phyloP scores from a whole-genome alignment of 2,329 filamentous ascomycete genomes.

The Venturia nashicola region DNA sequence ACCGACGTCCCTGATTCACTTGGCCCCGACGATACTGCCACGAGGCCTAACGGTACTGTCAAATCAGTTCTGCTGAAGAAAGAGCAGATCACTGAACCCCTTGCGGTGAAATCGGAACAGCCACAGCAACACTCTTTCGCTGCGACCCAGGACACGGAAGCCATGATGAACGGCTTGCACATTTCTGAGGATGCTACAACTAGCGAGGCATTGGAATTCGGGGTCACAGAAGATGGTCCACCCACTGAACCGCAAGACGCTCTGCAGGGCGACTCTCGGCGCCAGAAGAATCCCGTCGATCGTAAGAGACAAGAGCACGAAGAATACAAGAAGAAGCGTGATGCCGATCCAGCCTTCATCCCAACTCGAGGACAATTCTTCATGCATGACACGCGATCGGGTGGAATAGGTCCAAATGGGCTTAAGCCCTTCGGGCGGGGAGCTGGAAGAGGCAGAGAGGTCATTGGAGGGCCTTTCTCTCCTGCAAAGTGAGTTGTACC shows the following conservation, averaged over 20 bases:
- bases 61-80: conserved; percentile 8
- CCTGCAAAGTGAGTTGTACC: conserved; percentile 48
- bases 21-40: conserved; percentile 23
- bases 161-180: conserved; percentile 48
- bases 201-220: conserved; percentile 38
- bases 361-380: conserved; percentile 93
- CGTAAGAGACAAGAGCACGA: conserved; percentile 75
- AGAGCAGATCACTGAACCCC: conserved; percentile 19
- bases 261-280: conserved; percentile 9
- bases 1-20: conserved; percentile 29
- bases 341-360: conserved; percentile 85
- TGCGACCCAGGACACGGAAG: conserved; percentile 43
- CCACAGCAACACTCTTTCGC: conserved; percentile 20
- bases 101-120: conserved; percentile 24
- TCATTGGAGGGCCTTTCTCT: conserved; percentile 40
- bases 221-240: conserved; percentile 21
- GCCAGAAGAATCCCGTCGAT: conserved; percentile 50
- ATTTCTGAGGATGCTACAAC: conserved; percentile 28
- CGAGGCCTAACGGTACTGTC: conserved; percentile 23
- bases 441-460: conserved; percentile 41
- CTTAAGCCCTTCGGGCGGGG: conserved; percentile 59
- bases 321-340: conserved; percentile 76
- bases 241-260: conserved; percentile 20
- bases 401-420: conserved; percentile 64
- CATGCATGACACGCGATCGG: conserved; percentile 84